These are phyloP conservation scores for Herpetomonas samuelpessoai DNA, from an alignment of 208 protist species.

Conservation along the genomic window DNA sequence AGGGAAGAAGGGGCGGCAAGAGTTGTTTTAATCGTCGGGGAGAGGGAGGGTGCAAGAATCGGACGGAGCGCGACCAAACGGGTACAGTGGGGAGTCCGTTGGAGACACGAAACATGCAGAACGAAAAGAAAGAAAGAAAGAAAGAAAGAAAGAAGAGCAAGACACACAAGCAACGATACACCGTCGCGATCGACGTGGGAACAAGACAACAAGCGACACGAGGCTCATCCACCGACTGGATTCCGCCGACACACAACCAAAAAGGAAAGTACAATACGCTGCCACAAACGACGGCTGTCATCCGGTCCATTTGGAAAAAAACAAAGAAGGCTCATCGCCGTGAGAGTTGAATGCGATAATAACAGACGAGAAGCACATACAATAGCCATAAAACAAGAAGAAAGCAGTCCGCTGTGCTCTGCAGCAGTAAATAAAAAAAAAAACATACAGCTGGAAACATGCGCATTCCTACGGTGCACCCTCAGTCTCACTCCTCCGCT, in stretches of 20 bases:
- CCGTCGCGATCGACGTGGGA: neutral
- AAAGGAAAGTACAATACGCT: conserved; percentile 3
- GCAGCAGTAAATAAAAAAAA: too few relatives aligned
- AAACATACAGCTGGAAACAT: too few relatives aligned
- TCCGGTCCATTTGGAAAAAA: too few relatives aligned
- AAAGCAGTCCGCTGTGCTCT: too few relatives aligned
- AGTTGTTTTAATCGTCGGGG: too few relatives aligned
- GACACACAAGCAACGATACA: neutral
- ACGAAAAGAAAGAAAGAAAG: conserved; percentile 1
- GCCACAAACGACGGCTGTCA: neutral
- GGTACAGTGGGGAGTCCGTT: neutral
- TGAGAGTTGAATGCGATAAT: too few relatives aligned
- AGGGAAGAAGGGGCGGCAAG: neutral
- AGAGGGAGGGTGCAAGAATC: conserved; percentile 3
- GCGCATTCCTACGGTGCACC: too few relatives aligned
- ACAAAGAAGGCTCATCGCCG: too few relatives aligned
- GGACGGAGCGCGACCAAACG: neutral
- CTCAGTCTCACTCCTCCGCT: too few relatives aligned
- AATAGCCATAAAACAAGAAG: too few relatives aligned
- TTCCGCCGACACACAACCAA: neutral
- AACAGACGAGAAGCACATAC: too few relatives aligned
- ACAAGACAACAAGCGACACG: neutral
- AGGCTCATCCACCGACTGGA: neutral
- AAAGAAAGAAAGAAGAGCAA: neutral
- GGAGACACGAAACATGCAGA: neutral